Evolutionary conservation across 192 early-diverging fungal species (phyloP).

Genomic region (Backusella liffmaniae): DNA sequence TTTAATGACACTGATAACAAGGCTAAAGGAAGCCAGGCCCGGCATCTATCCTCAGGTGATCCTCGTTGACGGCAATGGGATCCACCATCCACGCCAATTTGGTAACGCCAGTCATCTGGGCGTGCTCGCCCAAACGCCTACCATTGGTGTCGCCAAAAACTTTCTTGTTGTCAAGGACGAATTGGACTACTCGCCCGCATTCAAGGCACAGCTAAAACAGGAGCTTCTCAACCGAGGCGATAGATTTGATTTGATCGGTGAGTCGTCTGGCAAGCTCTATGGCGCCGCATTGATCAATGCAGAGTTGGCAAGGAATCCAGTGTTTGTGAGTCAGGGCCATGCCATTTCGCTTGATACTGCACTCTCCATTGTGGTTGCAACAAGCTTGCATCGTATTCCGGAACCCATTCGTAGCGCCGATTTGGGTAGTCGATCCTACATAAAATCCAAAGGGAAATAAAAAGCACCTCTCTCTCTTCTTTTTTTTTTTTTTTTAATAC

Average conservation of each 20-base stretch:
- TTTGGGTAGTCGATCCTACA: constrained; percentile 52
- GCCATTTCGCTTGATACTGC: constrained; percentile 68
- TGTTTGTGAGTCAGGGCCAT: constrained; percentile 89
- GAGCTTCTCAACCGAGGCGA: constrained; percentile 39
- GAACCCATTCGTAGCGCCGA: constrained; percentile 94
- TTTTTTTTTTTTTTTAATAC: not conserved
- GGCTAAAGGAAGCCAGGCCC: constrained; percentile 47
- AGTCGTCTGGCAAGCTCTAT: constrained; percentile 41
- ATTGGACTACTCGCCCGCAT: constrained; percentile 1
- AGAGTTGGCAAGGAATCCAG: constrained; percentile 63
- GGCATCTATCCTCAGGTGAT: constrained; percentile 74
- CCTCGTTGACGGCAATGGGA: constrained; percentile 84
- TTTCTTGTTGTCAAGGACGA: constrained; percentile 70
- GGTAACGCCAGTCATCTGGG: constrained; percentile 88
- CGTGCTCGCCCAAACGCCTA: constrained; percentile 67
- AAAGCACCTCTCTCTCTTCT: not conserved
- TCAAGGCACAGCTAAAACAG: constrained; percentile 50
- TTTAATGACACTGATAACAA: constrained; percentile 53
- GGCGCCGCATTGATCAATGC: constrained; percentile 51
- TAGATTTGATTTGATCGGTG: constrained; percentile 41
- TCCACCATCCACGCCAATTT: constrained; percentile 83
- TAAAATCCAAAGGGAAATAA: constrained; percentile 21
- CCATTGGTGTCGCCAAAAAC: constrained; percentile 91
- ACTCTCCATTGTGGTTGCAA: constrained; percentile 62
- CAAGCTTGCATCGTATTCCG: constrained; percentile 67